Conservation (phyloP, 139 green algal species). For the Limnomonas spitsbergensis region DNA sequence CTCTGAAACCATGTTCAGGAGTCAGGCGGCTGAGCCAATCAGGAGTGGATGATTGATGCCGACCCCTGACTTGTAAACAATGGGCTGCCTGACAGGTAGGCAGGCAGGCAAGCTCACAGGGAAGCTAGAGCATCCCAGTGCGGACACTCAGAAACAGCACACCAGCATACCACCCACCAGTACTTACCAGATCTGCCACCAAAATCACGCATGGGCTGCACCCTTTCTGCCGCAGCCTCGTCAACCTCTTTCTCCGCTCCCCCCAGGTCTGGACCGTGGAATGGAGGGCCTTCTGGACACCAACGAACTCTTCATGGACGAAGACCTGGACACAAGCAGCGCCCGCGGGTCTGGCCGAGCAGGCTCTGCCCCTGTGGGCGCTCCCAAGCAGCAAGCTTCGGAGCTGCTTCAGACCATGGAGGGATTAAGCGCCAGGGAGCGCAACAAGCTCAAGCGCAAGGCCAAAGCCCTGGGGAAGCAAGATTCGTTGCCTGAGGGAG, state of each 20-base stretch:
- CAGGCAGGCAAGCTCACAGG: too few species aligned
- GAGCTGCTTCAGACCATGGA: constrained; percentile 55
- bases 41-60: too few species aligned
- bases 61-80: too few species aligned
- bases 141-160: too few species aligned
- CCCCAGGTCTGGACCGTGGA: constrained; percentile 47
- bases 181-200: too few species aligned
- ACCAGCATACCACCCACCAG: too few species aligned
- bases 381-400: constrained; percentile 37
- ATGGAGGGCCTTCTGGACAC: constrained; percentile 70
- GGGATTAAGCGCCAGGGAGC: constrained; percentile 74
- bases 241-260: too few species aligned
- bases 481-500: too few species aligned
- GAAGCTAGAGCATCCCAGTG: too few species aligned
- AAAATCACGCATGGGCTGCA: too few species aligned
- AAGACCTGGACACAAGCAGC: constrained; percentile 59
- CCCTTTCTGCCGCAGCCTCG: too few species aligned
- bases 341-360: not conserved
- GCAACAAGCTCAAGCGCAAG: constrained; percentile 83
- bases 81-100: too few species aligned
- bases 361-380: not conserved
- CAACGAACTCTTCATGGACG: constrained; percentile 69
- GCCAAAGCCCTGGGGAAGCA: constrained; percentile 48
- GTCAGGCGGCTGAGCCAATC: not conserved
- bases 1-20: not conserved